Evolutionary conservation across 106 monocot species (phyloP).

Genomic region (Apostasia shenzhenica): DNA sequence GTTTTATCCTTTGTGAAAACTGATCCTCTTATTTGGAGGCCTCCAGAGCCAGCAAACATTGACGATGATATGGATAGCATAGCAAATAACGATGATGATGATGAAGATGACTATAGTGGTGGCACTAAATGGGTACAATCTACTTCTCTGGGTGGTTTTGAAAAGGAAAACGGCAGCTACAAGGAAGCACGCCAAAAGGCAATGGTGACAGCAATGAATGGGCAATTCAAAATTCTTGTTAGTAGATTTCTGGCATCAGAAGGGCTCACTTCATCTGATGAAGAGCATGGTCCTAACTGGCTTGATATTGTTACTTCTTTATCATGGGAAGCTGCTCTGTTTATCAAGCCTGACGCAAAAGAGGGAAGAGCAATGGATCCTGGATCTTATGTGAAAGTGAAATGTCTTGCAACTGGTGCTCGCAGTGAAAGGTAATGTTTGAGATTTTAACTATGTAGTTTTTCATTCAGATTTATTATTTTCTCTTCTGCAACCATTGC

Average conservation of each 20-base stretch:
- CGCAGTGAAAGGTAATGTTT: constrained; percentile 58
- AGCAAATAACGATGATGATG: constrained; percentile 70
- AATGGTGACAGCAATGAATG: constrained; percentile 87
- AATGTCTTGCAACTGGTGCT: constrained; percentile 75
- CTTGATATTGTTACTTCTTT: constrained; percentile 70
- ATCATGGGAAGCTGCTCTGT: constrained; percentile 84
- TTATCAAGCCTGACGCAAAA: constrained; percentile 76
- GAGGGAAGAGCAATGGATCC: constrained; percentile 97
- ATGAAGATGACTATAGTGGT: constrained; percentile 51
- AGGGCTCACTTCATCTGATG: constrained; percentile 29
- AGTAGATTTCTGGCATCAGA: constrained; percentile 75
- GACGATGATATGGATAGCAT: constrained; percentile 64
- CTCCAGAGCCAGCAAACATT: constrained; percentile 65
- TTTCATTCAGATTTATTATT: background rate
- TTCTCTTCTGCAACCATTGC: background rate
- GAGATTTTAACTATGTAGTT: background rate
- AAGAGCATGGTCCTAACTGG: constrained; percentile 45
- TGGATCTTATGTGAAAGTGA: constrained; percentile 80
- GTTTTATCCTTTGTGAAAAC: constrained; percentile 21
- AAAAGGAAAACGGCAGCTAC: constrained; percentile 30
- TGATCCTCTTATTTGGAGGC: constrained; percentile 56
- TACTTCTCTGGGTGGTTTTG: constrained; percentile 31
- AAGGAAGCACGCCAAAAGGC: constrained; percentile 66
- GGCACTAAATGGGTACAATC: constrained; percentile 63
- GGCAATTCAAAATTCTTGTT: constrained; percentile 79